Conservation (phyloP, 2,329 filamentous ascomycete genomes). For the Pseudocercospora eumusae region DNA sequence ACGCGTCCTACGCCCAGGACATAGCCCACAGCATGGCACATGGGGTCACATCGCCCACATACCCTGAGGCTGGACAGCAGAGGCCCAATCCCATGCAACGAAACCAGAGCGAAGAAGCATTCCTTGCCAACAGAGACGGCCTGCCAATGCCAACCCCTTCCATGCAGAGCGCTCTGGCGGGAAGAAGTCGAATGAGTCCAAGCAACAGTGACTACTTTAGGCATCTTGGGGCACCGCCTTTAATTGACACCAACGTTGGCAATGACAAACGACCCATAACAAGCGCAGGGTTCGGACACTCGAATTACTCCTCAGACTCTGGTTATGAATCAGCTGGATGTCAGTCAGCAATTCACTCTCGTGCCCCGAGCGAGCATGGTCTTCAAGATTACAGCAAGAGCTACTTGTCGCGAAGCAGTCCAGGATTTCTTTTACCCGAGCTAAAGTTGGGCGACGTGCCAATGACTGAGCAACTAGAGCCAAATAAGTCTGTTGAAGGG, state of each 20-base stretch:
- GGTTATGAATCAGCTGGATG: slow-evolving; percentile 34
- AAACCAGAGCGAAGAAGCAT: slow-evolving; percentile 10
- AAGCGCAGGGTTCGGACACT: slow-evolving; percentile 15
- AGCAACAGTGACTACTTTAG: slow-evolving; percentile 19
- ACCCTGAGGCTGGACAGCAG: not conserved
- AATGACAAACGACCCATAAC: slow-evolving; percentile 12
- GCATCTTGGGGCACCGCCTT: not conserved
- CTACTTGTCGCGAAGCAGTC: slow-evolving; percentile 10
- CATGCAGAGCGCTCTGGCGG: slow-evolving; percentile 1
- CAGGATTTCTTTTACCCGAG: slow-evolving; percentile 27
- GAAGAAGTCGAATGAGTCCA: not conserved
- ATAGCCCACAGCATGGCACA: slow-evolving; percentile 17
- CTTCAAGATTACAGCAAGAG: slow-evolving; percentile 18
- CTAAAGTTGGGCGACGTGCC: slow-evolving; percentile 25
- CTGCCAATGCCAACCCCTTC: slow-evolving; percentile 17
- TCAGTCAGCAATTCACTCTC: slow-evolving; percentile 27
- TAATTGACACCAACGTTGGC: not conserved
- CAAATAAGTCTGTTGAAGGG: slow-evolving; percentile 17
- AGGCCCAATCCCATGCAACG: not conserved
- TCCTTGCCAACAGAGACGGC: slow-evolving; percentile 2
- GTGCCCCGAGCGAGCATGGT: slow-evolving; percentile 30
- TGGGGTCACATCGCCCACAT: slow-evolving; percentile 7
- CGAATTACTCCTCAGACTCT: slow-evolving; percentile 33
- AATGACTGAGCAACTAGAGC: slow-evolving; percentile 15
- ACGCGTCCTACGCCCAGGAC: slow-evolving; percentile 15